Evolutionary conservation across 1,139 yeast species (phyloP), one percentile per base, ranked within the genome.

Genomic region (Lodderomyces beijingensis): DNA sequence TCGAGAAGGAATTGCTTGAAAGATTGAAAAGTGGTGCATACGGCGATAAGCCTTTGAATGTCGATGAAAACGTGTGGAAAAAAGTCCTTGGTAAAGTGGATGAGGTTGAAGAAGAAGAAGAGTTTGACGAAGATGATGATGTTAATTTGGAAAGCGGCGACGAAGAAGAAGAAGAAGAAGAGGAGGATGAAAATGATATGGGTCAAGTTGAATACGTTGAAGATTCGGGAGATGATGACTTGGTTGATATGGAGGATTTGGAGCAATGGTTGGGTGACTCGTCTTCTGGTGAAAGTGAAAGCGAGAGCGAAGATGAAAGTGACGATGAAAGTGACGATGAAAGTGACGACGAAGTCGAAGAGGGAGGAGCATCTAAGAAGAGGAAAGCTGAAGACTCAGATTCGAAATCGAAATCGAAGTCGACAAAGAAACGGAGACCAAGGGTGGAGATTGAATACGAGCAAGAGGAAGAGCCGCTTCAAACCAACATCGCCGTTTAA

Each of bases 11-110:
- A 61, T 72, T 91, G 45, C 70, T 91, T 50, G 96, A 89, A 35
- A 79, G 98, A 62, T 75, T 91, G 50, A 91, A 91, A 77, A 80
- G 91, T 56, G 98, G 98, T 42, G 97, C 97, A 5, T 91, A 91
- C 53, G 98, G 98, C 42, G 97, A 91, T 53, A 86, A 89, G 57
- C 98, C 98, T 38, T 70, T 91, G 53, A 91, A 91, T 53, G 98
- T 91, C 28, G 97, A 91, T 50, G 96, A 89, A 53, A 81, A 80
- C 62, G 79, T 91, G 41, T 91, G 98, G 98, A 82, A 83, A 72
- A 86, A 79, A 65, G 94, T 91, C 16, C 74, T 91, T 65, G 87
- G 91, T 45, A 78, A 75, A 44, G 79, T 81, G 48, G 80, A 74
- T 42, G 74, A 73, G 32, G 62, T 63, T 31, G 69, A 70, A 50